Percentiles rank a stretch among this genome's conserved stretches.
Conservation (phyloP, 495 filamentous ascomycete genomes). For the Parachaetomium inaequale region DNA sequence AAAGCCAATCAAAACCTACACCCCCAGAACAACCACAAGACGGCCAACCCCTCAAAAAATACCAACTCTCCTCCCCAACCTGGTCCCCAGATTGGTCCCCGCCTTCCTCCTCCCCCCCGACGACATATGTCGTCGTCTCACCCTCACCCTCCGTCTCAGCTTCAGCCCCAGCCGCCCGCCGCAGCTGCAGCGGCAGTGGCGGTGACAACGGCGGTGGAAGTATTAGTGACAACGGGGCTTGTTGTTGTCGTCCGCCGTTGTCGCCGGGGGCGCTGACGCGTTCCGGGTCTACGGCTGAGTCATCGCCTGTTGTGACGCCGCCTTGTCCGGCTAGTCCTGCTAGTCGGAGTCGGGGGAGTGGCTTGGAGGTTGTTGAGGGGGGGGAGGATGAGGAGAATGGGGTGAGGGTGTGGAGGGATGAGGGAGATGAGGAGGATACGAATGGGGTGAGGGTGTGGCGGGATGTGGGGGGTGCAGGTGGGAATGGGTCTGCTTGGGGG, state of each 20-base stretch:
- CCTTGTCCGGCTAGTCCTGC: neutral
- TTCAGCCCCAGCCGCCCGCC: too few relatives aligned
- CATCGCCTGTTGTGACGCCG: neutral
- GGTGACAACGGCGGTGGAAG: too few relatives aligned
- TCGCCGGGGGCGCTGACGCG: neutral
- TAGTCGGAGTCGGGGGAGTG: neutral
- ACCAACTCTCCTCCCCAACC: neutral
- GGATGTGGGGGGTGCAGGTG: too few relatives aligned
- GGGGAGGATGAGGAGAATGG: neutral
- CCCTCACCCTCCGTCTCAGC: too few relatives aligned
- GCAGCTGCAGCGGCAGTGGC: neutral
- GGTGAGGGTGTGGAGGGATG: neutral
- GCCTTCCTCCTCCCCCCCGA: neutral
- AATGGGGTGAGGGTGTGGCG: neutral
- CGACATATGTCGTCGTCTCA: neutral
- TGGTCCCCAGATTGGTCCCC: neutral
- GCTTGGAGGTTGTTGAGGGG: neutral
- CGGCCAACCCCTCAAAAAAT: neutral
- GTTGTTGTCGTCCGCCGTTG: too few relatives aligned
- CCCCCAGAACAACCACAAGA: neutral
- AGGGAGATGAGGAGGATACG: neutral
- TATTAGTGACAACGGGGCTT: too few relatives aligned
- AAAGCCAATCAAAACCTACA: neutral
- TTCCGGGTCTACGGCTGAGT: neutral
- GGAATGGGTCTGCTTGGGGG: too few relatives aligned